phyloP scores from a whole-genome alignment of 2,329 filamentous ascomycete species.

The Waltergamsia citrina region DNA sequence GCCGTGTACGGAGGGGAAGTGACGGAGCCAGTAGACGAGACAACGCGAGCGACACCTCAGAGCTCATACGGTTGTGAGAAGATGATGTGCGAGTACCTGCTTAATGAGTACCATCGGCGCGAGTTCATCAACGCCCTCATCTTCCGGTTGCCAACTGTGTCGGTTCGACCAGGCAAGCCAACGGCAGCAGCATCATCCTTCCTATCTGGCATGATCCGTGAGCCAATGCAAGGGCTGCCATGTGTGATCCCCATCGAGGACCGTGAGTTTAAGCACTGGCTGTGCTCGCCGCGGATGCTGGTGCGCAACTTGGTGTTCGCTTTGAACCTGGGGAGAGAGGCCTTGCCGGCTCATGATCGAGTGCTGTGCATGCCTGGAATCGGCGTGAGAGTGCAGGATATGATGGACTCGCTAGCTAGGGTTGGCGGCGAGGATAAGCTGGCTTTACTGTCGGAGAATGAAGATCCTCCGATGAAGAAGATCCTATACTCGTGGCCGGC shows the following conservation, averaged over 20 bases:
- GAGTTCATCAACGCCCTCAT: slow-evolving; percentile 47
- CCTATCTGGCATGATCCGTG: slow-evolving; percentile 48
- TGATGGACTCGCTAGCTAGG: slow-evolving; percentile 34
- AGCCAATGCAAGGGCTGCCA: slow-evolving; percentile 32
- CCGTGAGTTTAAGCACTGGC: slow-evolving; percentile 31
- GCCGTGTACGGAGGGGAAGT: slow-evolving; percentile 47
- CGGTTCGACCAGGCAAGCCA: slow-evolving; percentile 49
- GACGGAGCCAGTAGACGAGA: slow-evolving; percentile 29
- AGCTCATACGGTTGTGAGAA: slow-evolving; percentile 53
- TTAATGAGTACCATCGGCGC: slow-evolving; percentile 29
- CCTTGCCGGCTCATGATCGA: slow-evolving; percentile 6
- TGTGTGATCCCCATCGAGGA: slow-evolving; percentile 34
- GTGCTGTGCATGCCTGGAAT: slow-evolving; percentile 36
- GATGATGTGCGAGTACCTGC: slow-evolving; percentile 43
- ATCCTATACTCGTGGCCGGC: slow-evolving; percentile 43
- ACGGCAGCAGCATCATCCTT: slow-evolving; percentile 51
- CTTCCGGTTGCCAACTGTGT: slow-evolving; percentile 50
- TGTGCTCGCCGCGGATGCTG: slow-evolving; percentile 35
- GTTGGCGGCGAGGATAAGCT: slow-evolving; percentile 33
- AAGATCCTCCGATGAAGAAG: slow-evolving; percentile 31
- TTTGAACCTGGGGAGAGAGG: slow-evolving; percentile 11
- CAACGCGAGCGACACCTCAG: slow-evolving; percentile 41
- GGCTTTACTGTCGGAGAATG: slow-evolving; percentile 30
- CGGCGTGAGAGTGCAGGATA: slow-evolving; percentile 36
- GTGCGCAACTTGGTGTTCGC: slow-evolving; percentile 30